These are phyloP conservation scores for Wickerhamiella australiensis DNA, from an alignment of 805 yeast species.

Conservation along the genomic window DNA sequence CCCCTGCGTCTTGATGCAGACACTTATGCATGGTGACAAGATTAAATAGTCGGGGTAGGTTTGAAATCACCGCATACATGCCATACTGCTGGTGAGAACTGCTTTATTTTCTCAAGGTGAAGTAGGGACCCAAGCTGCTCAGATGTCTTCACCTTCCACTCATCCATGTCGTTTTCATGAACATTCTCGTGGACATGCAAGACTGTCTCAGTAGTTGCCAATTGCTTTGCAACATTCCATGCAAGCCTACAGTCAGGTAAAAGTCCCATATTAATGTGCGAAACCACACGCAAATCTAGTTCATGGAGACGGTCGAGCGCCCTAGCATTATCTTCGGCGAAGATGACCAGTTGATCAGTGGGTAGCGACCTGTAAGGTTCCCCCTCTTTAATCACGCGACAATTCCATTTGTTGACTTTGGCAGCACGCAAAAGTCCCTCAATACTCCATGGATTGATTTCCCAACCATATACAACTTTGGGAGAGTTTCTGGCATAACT, in stretches of 20 bases:
- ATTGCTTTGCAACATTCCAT: constrained; percentile 39
- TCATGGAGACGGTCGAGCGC: constrained; percentile 33
- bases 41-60: not conserved
- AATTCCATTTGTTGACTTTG: constrained; percentile 33
- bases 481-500: constrained; percentile 51
- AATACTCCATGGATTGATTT: constrained; percentile 72
- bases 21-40: not conserved
- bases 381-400: constrained; percentile 28
- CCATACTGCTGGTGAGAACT: constrained; percentile 81
- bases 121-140: constrained; percentile 21
- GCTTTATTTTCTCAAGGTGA: constrained; percentile 57
- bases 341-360: constrained; percentile 36
- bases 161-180: constrained; percentile 32
- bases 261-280: constrained; percentile 66
- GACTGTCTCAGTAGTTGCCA: constrained; percentile 17
- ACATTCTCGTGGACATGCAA: constrained; percentile 71
- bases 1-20: constrained; percentile 3
- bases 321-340: constrained; percentile 49
- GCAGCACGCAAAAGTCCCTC: constrained; percentile 56
- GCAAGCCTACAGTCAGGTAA: constrained; percentile 58
- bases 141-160: constrained; percentile 24
- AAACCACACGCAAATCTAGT: constrained; percentile 25
- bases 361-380: constrained; percentile 27
- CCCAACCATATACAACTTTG: constrained; percentile 56
- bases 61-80: constrained; percentile 49